Base-by-base conservation (phyloP, 768 basidiomycete species). In the Crassisporium funariophilum region DNA sequence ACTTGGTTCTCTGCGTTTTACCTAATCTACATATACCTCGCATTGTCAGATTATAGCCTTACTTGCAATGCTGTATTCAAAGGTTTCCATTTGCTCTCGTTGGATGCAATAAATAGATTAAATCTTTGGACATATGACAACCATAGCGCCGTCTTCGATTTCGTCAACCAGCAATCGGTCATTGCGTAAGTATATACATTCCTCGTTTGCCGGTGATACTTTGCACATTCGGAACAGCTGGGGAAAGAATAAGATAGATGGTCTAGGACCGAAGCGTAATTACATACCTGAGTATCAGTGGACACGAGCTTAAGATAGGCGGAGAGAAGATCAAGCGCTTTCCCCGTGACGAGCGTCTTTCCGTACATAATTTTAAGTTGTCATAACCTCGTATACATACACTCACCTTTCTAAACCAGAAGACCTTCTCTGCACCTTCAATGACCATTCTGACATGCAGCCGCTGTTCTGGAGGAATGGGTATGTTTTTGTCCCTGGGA, bases 351-450 rank as follows among this genome's bases (percentile, higher is more conserved):
- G 11, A 80, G 60, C 6, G 72, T 70, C 86, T 89, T 50, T n/a
- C n/a, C n/a, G n/a, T n/a, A n/a, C n/a, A n/a, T n/a, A n/a, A n/a
- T n/a, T n/a, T n/a, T n/a, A n/a, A n/a, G n/a, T n/a, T n/a, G n/a
- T n/a, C n/a, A n/a, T n/a, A n/a, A n/a, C n/a, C n/a, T n/a, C n/a
- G n/a, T n/a, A n/a, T n/a, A n/a, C n/a, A 35, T 10, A 8, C 47
- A 45, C 55, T 52, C 56, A 88, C 89, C 77, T 88, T 90, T 39
- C 74, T 70, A 45, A 88, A 78, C 90, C 90, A 93, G 39, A 89
- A 75, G 5, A 74, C 57, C 41, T 68, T 70, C 57, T 81, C 77
- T 12, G 55, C 43, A 42, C 67, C 60, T 15, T 60, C 66, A 2
- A 53, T 50, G 4, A 54, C 51, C 4, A 83, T 76, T 29, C 68